Evolutionary conservation across 2,329 filamentous ascomycete genomes (phyloP), one percentile per base, ranked within the genome.

Genomic region (Plectosphaerella cucumerina): DNA sequence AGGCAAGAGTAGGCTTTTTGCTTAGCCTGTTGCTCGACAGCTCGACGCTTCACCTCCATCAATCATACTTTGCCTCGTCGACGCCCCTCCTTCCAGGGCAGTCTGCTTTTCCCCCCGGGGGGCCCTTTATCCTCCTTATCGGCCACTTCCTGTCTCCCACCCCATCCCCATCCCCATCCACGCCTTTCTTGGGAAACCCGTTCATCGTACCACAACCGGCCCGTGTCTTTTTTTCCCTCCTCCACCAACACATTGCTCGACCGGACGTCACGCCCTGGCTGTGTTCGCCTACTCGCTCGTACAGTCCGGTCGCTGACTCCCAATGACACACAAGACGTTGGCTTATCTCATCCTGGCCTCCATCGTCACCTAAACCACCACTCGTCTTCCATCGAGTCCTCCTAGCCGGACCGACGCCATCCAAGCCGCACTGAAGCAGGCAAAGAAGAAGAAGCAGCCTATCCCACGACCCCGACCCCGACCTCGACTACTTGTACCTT

Each of bases 311-410:
- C 52, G 49, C 31, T 50, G 23, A 48, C 58, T 59, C 60, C 70
- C 70, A 75, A 81, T 82, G 78, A 80, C 76, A 71, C 71, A 70
- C 72, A 79, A 77, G 78, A 78, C 72, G 69, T 70, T 72, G 67
- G 71, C 77, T 77, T 79, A 80, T 80, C 76, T 81, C 62, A 71
- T 78, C 65, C 70, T 78, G 59, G 70, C 68, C 65, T 74, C 76
- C 56, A 72, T 80, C 65, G 68, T 78, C 66, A 78, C 76, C 65
- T 78, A 60, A 78, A 34, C 47, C 50, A 47, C 52, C 50, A 50
- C 50, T 47, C 47, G 22, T 50, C 55, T 57, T n/a, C 12, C 3
- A n/a, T 26, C 23, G 14, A 35, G 44, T 18, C 33, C 33, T n/a
- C n/a, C n/a, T n/a, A n/a, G n/a, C n/a, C n/a, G n/a, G n/a, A n/a